Conservation (phyloP, 192 early-diverging fungal genomes). For the Backusella macrospora region DNA sequence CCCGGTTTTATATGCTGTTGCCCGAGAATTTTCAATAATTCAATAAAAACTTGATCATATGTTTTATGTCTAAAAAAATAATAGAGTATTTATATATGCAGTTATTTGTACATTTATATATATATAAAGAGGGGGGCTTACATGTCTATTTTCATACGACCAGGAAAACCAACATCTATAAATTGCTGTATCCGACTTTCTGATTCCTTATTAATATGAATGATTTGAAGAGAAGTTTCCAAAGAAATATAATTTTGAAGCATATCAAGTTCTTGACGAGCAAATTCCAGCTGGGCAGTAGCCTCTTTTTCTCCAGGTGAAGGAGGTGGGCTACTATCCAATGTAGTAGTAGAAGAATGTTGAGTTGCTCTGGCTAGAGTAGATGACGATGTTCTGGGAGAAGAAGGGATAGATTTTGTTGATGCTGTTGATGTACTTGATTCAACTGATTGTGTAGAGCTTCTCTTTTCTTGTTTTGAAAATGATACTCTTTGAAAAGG, state of each 20-base stretch:
- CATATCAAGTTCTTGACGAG: constrained; percentile 50
- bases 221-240: constrained; percentile 84
- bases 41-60: constrained; percentile 79
- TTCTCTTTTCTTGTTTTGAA: constrained; percentile 3
- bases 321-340: background rate
- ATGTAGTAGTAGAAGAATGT: background rate
- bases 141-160: constrained; percentile 60
- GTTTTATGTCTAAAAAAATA: constrained; percentile 60
- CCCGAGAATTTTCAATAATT: constrained; percentile 74
- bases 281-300: constrained; percentile 59
- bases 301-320: constrained; percentile 42
- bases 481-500: constrained; percentile 27
- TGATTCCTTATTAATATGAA: constrained; percentile 87
- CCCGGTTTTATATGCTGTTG: constrained; percentile 74
- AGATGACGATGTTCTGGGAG: background rate
- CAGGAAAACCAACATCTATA: constrained; percentile 56
- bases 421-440: constrained; percentile 26
- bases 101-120: background rate
- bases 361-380: background rate
- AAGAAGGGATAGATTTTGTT: background rate
- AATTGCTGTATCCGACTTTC: constrained; percentile 63
- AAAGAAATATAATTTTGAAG: constrained; percentile 73
- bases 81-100: background rate
- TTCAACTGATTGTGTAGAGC: background rate
- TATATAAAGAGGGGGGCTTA: constrained; percentile 37